Conservation (phyloP, 192 early-diverging fungal genomes). For the Chytriomyces sp. region DNA sequence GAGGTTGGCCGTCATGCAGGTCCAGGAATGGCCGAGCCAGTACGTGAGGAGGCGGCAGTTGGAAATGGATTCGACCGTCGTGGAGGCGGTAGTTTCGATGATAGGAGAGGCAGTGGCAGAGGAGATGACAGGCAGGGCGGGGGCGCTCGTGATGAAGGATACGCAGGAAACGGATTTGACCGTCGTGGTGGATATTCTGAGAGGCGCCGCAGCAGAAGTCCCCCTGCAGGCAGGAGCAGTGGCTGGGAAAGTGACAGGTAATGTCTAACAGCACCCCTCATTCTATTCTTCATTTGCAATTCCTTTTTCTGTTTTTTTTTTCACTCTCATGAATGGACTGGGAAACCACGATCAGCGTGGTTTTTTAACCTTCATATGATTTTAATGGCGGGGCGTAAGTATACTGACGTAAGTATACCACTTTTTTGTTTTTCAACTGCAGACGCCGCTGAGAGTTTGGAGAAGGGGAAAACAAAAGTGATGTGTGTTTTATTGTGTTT, state of each 20-base stretch:
- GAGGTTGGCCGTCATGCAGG: not conserved
- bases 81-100: constrained; percentile 21
- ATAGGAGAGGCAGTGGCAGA: constrained; percentile 27
- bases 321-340: not conserved
- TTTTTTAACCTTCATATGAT: not conserved
- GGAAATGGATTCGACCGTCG: constrained; percentile 21
- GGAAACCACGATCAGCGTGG: not conserved
- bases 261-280: not conserved
- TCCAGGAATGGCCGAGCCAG: not conserved
- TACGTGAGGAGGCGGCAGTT: not conserved
- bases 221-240: not conserved
- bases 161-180: constrained; percentile 56
- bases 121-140: constrained; percentile 21
- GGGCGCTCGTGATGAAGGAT: constrained; percentile 52
- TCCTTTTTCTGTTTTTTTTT: constrained; percentile 4
- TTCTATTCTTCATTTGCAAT: not conserved
- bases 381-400: not conserved
- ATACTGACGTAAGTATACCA: not conserved
- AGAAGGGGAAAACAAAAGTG: not conserved
- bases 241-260: not conserved
- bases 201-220: constrained; percentile 28
- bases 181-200: constrained; percentile 38
- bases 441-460: not conserved
- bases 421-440: not conserved
- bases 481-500: not conserved